A percentile compares a stretch with the other conserved stretches of the same genome.
These are phyloP conservation scores for Chaetomiaceae sp. DNA, from an alignment of 2,329 filamentous ascomycete genomes.

Conservation along the genomic window DNA sequence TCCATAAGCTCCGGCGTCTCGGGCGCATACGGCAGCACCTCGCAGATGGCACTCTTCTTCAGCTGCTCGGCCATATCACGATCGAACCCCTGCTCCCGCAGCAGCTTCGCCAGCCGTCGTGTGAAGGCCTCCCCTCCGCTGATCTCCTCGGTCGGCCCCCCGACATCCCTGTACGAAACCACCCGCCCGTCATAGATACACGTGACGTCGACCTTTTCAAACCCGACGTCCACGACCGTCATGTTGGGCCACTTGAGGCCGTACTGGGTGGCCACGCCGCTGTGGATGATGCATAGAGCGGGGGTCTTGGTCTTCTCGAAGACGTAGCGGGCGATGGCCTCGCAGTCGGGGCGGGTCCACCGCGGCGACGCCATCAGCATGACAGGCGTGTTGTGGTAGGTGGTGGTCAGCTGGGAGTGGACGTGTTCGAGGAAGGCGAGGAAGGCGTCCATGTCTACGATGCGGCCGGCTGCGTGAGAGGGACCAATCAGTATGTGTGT, in stretches of 20 bases:
- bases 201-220: slow-evolving; percentile 87
- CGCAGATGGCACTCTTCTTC: slow-evolving; percentile 62
- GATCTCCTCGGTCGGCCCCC: slow-evolving; percentile 46
- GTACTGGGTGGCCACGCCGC: slow-evolving; percentile 81
- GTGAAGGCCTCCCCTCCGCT: slow-evolving; percentile 91
- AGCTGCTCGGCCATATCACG: slow-evolving; percentile 67
- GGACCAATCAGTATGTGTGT: too few relatives aligned
- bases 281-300: slow-evolving; percentile 84
- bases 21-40: slow-evolving; percentile 57
- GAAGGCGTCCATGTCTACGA: slow-evolving; percentile 88
- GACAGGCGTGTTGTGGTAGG: slow-evolving; percentile 94
- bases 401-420: slow-evolving; percentile 81
- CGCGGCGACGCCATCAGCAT: slow-evolving; percentile 83
- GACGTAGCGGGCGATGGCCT: slow-evolving; percentile 85
- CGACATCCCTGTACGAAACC: slow-evolving; percentile 61
- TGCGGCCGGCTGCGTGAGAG: slow-evolving; percentile 59
- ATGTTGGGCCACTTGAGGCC: slow-evolving; percentile 71
- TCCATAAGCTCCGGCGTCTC: slow-evolving; percentile 45
- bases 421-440: slow-evolving; percentile 90
- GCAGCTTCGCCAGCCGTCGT: slow-evolving; percentile 61
- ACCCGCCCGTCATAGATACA: slow-evolving; percentile 80
- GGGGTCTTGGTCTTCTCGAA: slow-evolving; percentile 98
- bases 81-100: slow-evolving; percentile 55
- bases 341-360: slow-evolving; percentile 85
- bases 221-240: slow-evolving; percentile 87